Evolutionary conservation across 2,329 filamentous ascomycete genomes (phyloP).

Genomic region (Colletotrichum somersetense): DNA sequence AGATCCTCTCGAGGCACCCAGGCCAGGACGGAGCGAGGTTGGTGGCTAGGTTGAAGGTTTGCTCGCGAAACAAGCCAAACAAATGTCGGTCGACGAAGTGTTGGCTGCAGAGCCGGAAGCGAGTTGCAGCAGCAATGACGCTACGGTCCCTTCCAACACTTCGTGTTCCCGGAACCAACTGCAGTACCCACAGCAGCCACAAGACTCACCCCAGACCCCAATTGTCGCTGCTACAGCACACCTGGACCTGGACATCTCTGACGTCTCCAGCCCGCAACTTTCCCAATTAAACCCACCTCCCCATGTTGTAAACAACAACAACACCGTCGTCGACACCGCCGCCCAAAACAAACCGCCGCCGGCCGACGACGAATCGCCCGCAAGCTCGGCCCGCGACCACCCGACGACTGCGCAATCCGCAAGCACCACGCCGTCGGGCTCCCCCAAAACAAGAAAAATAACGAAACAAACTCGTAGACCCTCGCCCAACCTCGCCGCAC

Average conservation of each 20-base stretch:
- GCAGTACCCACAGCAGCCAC: constrained; percentile 29
- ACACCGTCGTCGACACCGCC: constrained; percentile 45
- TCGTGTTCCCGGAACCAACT: constrained; percentile 23
- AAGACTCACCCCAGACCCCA: constrained; percentile 20
- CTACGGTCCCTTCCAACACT: not conserved
- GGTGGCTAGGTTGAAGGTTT: constrained; percentile 2
- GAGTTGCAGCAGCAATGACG: constrained; percentile 15
- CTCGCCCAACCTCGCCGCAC: constrained; percentile 73
- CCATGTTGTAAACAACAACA: constrained; percentile 42
- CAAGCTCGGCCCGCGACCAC: constrained; percentile 6
- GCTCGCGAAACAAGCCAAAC: constrained; percentile 10
- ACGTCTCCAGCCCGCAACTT: constrained; percentile 55
- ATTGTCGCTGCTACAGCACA: constrained; percentile 24
- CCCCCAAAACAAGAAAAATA: constrained; percentile 46
- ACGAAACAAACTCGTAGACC: constrained; percentile 64
- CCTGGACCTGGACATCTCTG: constrained; percentile 54
- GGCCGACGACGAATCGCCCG: constrained; percentile 20
- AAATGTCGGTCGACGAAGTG: constrained; percentile 31
- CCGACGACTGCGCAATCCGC: constrained; percentile 14
- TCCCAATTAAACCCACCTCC: constrained; percentile 50
- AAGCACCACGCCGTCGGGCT: constrained; percentile 43
- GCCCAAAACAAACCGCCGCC: constrained; percentile 39
- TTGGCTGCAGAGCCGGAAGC: constrained; percentile 21
- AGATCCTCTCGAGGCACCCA: constrained; percentile 3
- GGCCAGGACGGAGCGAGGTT: not conserved